Base-by-base conservation (phyloP, 83 land plant species). In the Larix sibirica region DNA sequence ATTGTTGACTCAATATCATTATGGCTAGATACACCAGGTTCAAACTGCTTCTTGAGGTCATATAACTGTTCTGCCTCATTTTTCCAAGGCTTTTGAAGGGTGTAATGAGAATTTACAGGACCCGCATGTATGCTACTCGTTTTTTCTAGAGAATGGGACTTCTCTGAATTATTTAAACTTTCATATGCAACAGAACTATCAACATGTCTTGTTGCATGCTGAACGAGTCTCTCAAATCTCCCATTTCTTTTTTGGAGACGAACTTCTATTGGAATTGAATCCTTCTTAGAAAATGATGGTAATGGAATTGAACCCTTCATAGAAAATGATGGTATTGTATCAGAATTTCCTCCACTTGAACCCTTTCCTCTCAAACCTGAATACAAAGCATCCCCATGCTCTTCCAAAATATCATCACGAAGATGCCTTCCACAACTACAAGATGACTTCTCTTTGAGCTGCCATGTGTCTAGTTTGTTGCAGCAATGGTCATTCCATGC, bases 201-300 rank as follows among this genome's bases (percentile, higher is more conserved):
- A 42, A 71, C 38, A 71, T 71, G 47, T 40, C 76, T 71, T 26
- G 50, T 44, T 71, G 76, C 54, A 71, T 20, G 50, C 33, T 71
- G 47, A 40, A 71, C 76, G 20, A 36, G 76, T 71, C 40, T 71
- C 17, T 36, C 76, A 71, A 33, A 18, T 71, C 54, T 42, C 13
- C 76, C 24, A n/a, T 20, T 71, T n/a, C 42, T 71, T 71, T 33
- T 47, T 71, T 42, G 76, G 21, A 70, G 54, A 47, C 54, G 9
- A 47, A 47, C 54, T 47, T 47, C 54, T n/a, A n/a, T n/a, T n/a
- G n/a, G n/a, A n/a, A n/a, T n/a, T n/a, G n/a, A n/a, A n/a, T n/a
- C n/a, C n/a, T n/a, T n/a, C n/a, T n/a, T n/a, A n/a, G n/a, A n/a
- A n/a, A n/a, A n/a, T n/a, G n/a, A n/a, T n/a, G n/a, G n/a, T 47